Percentiles rank a stretch among this genome's conserved stretches.
Conservation (phyloP, 345 rosid genomes). For the Excoecaria agallocha region DNA sequence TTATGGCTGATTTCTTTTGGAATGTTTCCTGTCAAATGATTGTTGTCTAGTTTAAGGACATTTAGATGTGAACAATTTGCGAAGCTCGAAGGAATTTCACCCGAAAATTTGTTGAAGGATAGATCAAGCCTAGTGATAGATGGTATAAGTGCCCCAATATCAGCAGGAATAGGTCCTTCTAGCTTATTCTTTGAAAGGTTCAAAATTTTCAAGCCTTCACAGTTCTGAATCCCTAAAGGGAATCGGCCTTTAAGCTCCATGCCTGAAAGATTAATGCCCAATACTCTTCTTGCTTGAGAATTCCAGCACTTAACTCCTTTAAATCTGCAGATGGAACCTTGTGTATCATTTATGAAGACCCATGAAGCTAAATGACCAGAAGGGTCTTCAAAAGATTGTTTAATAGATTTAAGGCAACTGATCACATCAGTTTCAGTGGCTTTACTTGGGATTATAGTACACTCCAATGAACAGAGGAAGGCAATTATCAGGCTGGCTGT, state of each 20-base stretch:
- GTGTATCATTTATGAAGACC: constrained; percentile 7
- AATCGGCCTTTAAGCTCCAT: constrained; percentile 27
- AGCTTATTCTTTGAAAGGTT: neutral
- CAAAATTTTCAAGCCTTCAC: constrained; percentile 10
- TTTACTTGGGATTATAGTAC: neutral
- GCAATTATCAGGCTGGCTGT: too few relatives aligned
- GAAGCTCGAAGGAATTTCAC: constrained; percentile 20
- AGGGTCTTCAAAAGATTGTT: neutral
- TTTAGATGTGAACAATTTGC: constrained; percentile 19
- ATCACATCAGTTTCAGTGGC: too few relatives aligned
- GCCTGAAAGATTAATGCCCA: neutral
- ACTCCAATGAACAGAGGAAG: neutral
- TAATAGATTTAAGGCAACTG: neutral
- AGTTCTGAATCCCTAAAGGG: constrained; percentile 19
- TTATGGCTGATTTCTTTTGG: constrained; percentile 14
- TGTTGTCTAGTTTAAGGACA: constrained; percentile 21
- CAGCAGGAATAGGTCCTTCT: too few relatives aligned
- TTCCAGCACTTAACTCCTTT: constrained; percentile 18
- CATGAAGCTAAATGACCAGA: neutral
- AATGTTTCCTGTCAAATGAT: constrained; percentile 22
- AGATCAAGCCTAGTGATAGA: constrained; percentile 12
- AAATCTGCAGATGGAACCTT: constrained; percentile 21
- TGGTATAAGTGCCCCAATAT: neutral
- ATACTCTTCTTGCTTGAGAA: neutral
- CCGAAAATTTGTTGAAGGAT: constrained; percentile 26